Percentiles rank a stretch among this genome's conserved stretches.
These are phyloP conservation scores for Mucuna pruriens DNA, from an alignment of 306 rosid genomes.

Conservation along the genomic window DNA sequence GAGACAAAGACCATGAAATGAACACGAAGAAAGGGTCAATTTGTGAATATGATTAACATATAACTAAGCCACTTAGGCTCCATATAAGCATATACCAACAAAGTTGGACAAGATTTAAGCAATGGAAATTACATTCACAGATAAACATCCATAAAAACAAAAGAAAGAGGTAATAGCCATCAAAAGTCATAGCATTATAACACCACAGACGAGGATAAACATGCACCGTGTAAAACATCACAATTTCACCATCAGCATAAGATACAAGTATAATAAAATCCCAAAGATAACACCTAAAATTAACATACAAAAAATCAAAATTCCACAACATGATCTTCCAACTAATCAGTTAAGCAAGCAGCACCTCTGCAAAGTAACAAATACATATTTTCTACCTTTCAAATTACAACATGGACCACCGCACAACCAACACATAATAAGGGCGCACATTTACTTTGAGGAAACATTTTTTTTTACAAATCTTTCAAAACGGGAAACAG, in stretches of 20 bases:
- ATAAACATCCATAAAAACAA: neutral
- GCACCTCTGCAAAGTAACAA: neutral
- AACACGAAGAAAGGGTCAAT: neutral
- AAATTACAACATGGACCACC: neutral
- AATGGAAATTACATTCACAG: neutral
- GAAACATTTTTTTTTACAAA: too few species aligned
- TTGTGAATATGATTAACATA: neutral
- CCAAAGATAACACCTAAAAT: neutral
- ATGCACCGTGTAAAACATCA: neutral
- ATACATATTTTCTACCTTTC: neutral
- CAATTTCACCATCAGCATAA: neutral
- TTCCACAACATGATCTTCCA: conserved; percentile 17
- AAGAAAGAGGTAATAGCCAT: neutral
- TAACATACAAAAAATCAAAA: neutral
- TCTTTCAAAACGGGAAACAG: too few species aligned
- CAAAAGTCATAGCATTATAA: neutral
- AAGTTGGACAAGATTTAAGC: neutral
- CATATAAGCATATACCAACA: conserved; percentile 12
- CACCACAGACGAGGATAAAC: neutral
- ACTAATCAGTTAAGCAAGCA: conserved; percentile 12
- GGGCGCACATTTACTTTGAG: too few species aligned
- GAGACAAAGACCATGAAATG: neutral
- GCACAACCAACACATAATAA: conserved; percentile 4
- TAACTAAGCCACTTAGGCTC: neutral
- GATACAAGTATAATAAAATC: neutral